Conservation (phyloP, 306 rosid species). For the peach (Prunus persica) region Prunus_persica_NCBIv2 NC_034012.1:24447501-24448000, state of each 20-base stretch:
- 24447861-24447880: neutral
- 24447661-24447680: neutral
- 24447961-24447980: neutral
- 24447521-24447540: too few relatives aligned
- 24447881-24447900: too few relatives aligned
- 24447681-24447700: too few relatives aligned
- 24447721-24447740: neutral
- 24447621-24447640: too few relatives aligned
- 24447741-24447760: neutral
- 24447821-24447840: slow-evolving; percentile 8
- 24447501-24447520: too few relatives aligned
- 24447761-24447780: neutral
- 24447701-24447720: neutral
- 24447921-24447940: neutral
- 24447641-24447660: too few relatives aligned
- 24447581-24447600: too few relatives aligned
- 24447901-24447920: neutral
- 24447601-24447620: too few relatives aligned
- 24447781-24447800: neutral
- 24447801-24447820: neutral
- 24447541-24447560: too few relatives aligned
- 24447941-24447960: slow-evolving; percentile 14
- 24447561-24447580: too few relatives aligned
- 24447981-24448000: neutral
- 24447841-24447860: slow-evolving; percentile 12